phyloP scores from a whole-genome alignment of 352 stramenopile genomes.

The Pilasporangium apinafurcum region DNA sequence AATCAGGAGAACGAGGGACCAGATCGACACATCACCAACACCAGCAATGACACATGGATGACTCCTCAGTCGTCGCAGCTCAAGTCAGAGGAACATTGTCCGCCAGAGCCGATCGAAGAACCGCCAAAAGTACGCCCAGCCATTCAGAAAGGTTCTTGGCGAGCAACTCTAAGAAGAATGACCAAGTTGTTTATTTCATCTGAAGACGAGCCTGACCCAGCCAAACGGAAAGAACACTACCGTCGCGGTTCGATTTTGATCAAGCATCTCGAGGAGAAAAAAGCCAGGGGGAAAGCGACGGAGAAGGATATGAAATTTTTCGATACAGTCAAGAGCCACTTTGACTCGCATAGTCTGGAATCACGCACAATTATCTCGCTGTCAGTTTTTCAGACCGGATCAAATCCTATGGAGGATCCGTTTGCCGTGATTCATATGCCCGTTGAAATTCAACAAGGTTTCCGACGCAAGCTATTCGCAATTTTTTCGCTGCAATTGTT shows the following conservation, averaged over 20 bases:
- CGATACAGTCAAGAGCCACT: slow-evolving; percentile 64
- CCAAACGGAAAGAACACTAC: slow-evolving; percentile 43
- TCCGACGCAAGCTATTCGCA: slow-evolving; percentile 66
- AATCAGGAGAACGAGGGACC: too few relatives aligned
- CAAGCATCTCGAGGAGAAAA: slow-evolving; percentile 63
- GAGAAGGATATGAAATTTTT: slow-evolving; percentile 82
- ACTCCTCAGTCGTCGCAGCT: slow-evolving; percentile 1
- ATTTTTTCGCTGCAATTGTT: slow-evolving; percentile 69
- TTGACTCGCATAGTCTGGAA: slow-evolving; percentile 67
- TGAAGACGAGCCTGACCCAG: slow-evolving; percentile 30
- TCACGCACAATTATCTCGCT: slow-evolving; percentile 72
- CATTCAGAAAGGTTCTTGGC: slow-evolving; percentile 16
- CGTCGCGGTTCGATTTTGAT: slow-evolving; percentile 66
- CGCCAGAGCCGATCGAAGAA: not conserved
- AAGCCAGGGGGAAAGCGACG: slow-evolving; percentile 42
- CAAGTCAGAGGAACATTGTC: not conserved
- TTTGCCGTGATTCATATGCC: slow-evolving; percentile 72
- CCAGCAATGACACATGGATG: not conserved
- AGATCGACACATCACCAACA: too few relatives aligned
- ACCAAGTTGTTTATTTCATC: slow-evolving; percentile 32
- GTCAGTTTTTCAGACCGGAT: slow-evolving; percentile 67
- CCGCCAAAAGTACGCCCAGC: not conserved
- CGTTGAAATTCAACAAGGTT: slow-evolving; percentile 55
- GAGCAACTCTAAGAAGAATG: slow-evolving; percentile 23
- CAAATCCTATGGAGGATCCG: slow-evolving; percentile 63